Evolutionary conservation across 176 grass and related monocot species (phyloP).

Genomic region (Avena sativa): DNA sequence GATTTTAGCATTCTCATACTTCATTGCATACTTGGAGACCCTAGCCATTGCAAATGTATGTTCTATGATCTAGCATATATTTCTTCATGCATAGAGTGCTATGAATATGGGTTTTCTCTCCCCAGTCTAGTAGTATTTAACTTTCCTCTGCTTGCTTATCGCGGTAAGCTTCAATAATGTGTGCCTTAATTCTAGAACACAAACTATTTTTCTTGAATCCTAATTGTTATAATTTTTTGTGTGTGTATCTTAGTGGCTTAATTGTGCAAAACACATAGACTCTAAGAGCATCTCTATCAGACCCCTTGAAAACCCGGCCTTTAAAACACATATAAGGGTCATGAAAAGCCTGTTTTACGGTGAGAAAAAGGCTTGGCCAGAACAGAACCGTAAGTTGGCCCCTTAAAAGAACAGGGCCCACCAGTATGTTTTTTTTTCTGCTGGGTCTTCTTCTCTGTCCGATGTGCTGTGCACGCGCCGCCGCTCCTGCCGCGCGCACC

Average conservation of each 20-base stretch:
- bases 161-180: not conserved
- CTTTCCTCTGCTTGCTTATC: not conserved
- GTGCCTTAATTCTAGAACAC: not conserved
- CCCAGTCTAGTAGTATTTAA: not conserved
- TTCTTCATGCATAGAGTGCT: conserved; percentile 14
- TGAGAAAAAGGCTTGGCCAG: too few species aligned
- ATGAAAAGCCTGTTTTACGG: too few species aligned
- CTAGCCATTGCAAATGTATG: conserved; percentile 97
- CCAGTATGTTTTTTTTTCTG: too few species aligned
- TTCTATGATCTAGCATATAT: conserved; percentile 40
- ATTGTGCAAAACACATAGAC: not conserved
- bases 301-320: too few species aligned
- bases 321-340: too few species aligned
- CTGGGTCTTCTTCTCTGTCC: too few species aligned
- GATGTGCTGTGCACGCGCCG: too few species aligned
- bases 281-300: not conserved
- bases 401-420: too few species aligned
- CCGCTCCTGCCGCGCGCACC: too few species aligned
- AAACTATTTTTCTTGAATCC: not conserved
- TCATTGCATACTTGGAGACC: conserved; percentile 94
- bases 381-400: too few species aligned
- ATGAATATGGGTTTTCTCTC: not conserved
- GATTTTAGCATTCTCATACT: conserved; percentile 88
- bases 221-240: not conserved
- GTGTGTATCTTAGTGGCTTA: not conserved